These are phyloP conservation scores for Pseudonitzschia delicatissima DNA, from an alignment of 108 stramenopile genomes.

Conservation along the genomic window DNA sequence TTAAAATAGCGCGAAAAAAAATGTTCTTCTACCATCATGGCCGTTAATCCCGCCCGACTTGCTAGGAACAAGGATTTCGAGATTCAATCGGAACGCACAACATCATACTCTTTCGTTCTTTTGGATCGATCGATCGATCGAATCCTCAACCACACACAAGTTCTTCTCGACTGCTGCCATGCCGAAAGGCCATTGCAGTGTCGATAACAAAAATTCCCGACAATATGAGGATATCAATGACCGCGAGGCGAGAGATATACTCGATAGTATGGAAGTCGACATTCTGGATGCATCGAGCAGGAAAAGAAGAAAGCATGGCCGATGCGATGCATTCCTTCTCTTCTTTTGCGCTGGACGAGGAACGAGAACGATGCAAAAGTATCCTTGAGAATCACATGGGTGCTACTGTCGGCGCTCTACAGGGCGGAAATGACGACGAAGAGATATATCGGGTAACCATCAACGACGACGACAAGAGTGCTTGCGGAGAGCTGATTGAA, in stretches of 20 bases:
- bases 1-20: no score
- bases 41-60: no score
- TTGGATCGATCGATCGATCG: no score
- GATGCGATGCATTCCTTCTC: constrained; percentile 45
- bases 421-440: constrained; percentile 49
- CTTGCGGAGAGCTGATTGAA: constrained; percentile 19
- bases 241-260: not conserved
- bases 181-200: no score
- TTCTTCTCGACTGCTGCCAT: no score
- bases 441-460: constrained; percentile 54
- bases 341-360: constrained; percentile 43
- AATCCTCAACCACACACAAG: no score
- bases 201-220: not conserved
- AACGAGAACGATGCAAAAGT: constrained; percentile 27
- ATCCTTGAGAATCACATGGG: constrained; percentile 50
- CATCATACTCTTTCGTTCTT: no score
- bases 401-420: constrained; percentile 43
- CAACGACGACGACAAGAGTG: constrained; percentile 18
- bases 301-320: constrained; percentile 39
- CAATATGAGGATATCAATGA: not conserved
- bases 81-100: no score
- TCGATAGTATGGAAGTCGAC: constrained; percentile 5
- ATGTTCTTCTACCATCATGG: no score
- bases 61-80: no score
- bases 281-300: not conserved